These are phyloP conservation scores for Pulveroboletus sp. DNA, from an alignment of 768 basidiomycete genomes.

Conservation along the genomic window DNA sequence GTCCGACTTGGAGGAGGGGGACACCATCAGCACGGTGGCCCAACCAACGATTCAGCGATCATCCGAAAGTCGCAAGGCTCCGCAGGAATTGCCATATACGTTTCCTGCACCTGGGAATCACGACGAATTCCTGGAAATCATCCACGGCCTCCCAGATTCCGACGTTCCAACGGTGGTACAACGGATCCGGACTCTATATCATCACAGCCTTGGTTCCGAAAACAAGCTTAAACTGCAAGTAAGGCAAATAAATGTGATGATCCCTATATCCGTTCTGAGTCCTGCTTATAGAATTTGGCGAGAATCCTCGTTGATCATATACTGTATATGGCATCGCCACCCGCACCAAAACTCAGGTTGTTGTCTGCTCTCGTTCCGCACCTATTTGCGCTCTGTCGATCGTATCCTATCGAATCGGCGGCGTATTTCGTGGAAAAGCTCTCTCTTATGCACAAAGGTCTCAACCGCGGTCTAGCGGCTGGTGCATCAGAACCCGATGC, in stretches of 20 bases:
- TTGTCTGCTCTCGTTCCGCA: constrained; percentile 72
- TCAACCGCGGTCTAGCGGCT: constrained; percentile 72
- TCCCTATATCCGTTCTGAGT: not conserved
- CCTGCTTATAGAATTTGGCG: constrained; percentile 52
- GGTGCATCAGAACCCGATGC: constrained; percentile 57
- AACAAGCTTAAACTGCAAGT: constrained; percentile 94
- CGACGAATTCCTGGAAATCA: constrained; percentile 83
- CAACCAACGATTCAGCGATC: constrained; percentile 32
- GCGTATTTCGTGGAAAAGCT: constrained; percentile 79
- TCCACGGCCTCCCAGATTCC: constrained; percentile 63
- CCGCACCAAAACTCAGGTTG: constrained; percentile 53
- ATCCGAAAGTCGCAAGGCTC: constrained; percentile 26
- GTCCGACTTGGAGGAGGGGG: constrained; percentile 31
- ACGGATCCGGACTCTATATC: constrained; percentile 85
- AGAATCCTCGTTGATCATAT: constrained; percentile 85
- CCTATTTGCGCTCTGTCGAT: constrained; percentile 67
- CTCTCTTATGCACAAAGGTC: constrained; percentile 88
- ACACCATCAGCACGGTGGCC: constrained; percentile 38
- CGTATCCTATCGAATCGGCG: constrained; percentile 79
- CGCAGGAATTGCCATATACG: constrained; percentile 80
- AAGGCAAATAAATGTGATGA: constrained; percentile 14
- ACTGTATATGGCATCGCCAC: constrained; percentile 65
- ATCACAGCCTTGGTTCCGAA: constrained; percentile 85
- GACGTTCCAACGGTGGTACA: constrained; percentile 80
- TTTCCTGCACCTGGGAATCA: constrained; percentile 86